These are phyloP conservation scores for Penicillium expansum DNA, from an alignment of 2,329 filamentous ascomycete species.

Conservation along the genomic window DNA sequence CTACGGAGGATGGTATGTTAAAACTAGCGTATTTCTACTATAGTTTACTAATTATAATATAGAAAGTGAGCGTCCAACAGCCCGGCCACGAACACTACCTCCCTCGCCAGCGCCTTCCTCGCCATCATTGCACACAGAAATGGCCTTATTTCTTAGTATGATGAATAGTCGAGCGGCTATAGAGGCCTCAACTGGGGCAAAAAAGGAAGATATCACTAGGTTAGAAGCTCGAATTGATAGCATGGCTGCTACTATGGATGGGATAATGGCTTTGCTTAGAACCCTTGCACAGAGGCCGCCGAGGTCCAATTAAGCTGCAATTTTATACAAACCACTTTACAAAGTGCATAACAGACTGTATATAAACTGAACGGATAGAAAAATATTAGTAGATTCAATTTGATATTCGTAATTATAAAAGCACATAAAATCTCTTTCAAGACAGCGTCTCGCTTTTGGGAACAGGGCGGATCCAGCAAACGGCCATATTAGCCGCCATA, in stretches of 20 bases:
- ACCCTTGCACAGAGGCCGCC: not conserved
- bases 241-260: not conserved
- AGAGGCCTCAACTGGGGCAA: not conserved
- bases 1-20: not conserved
- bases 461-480: constrained; percentile 62
- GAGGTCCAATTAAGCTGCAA: not conserved
- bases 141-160: not conserved
- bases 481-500: constrained; percentile 65
- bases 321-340: not conserved
- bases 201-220: not conserved
- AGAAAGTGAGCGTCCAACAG: not conserved
- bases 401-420: not conserved
- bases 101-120: not conserved
- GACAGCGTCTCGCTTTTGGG: constrained; percentile 50
- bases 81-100: not conserved
- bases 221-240: not conserved
- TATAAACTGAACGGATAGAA: not conserved
- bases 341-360: no score
- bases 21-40: not conserved
- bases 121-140: not conserved
- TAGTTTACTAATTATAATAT: not conserved
- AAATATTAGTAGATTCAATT: not conserved
- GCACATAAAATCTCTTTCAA: not conserved
- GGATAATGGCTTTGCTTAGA: not conserved
- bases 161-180: not conserved